phyloP scores from a whole-genome alignment of 352 stramenopile genomes.

The Pythium scleroteichum region DNA sequence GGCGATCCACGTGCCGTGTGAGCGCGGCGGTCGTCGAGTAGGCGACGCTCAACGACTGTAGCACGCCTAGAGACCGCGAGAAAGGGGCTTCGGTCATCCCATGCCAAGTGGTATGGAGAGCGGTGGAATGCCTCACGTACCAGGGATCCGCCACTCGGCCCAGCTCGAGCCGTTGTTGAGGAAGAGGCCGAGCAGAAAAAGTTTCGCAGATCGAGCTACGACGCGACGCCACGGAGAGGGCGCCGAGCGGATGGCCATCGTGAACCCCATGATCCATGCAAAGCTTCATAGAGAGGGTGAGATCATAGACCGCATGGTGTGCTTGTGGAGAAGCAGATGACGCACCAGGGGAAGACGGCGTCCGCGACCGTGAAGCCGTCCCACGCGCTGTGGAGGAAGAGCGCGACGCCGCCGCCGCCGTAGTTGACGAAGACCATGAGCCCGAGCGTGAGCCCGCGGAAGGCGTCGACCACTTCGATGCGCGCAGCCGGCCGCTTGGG shows the following conservation, averaged over 20 bases:
- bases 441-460: conserved; percentile 73
- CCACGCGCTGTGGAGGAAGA: conserved; percentile 77
- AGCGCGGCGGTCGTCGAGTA: conserved; percentile 30
- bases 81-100: neutral
- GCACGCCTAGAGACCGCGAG: conserved; percentile 40
- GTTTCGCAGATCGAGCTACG: conserved; percentile 37
- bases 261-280: conserved; percentile 86
- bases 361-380: conserved; percentile 77
- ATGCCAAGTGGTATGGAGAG: too few species aligned
- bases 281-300: conserved; percentile 41
- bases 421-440: conserved; percentile 91
- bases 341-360: conserved; percentile 76
- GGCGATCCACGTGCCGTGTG: conserved; percentile 1
- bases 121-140: conserved; percentile 17
- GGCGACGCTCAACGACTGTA: conserved; percentile 62
- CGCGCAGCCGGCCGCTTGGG: conserved; percentile 16
- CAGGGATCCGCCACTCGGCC: conserved; percentile 64
- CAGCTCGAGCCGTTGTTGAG: conserved; percentile 66
- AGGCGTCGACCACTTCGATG: conserved; percentile 55
- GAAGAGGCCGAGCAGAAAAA: conserved; percentile 69
- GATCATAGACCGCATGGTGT: neutral
- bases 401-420: conserved; percentile 61
- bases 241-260: conserved; percentile 11
- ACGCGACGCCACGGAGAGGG: conserved; percentile 21
- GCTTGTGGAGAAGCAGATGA: neutral